These are phyloP conservation scores for Hemisphaericaspora subhashii DNA, from an alignment of 1,139 yeast genomes.

Conservation along the genomic window DNA sequence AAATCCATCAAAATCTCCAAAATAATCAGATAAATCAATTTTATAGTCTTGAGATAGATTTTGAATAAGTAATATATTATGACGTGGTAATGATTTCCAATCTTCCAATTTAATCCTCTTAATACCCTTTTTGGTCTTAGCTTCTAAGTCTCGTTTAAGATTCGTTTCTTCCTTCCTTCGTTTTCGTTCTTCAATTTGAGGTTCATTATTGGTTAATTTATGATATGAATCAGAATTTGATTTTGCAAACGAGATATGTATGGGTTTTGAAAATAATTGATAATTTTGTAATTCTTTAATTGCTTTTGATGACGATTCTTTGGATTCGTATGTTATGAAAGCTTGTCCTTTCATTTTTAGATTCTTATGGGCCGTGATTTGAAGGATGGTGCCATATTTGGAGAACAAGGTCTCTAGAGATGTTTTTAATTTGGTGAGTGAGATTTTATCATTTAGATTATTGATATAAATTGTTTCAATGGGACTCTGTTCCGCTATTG, in stretches of 20 bases:
- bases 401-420: conserved; percentile 43
- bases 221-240: conserved; percentile 46
- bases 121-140: conserved; percentile 15
- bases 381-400: conserved; percentile 50
- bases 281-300: conserved; percentile 41
- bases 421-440: conserved; percentile 48
- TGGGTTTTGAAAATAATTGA: conserved; percentile 53
- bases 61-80: conserved; percentile 69
- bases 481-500: conserved; percentile 6
- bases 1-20: conserved; percentile 57
- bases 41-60: conserved; percentile 48
- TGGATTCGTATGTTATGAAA: conserved; percentile 61
- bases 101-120: conserved; percentile 15
- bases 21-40: conserved; percentile 44
- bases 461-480: conserved; percentile 56
- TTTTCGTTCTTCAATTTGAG: conserved; percentile 18
- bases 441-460: conserved; percentile 71
- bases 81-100: conserved; percentile 57
- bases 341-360: conserved; percentile 81
- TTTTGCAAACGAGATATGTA: conserved; percentile 46
- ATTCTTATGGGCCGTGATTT: conserved; percentile 61
- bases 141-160: conserved; percentile 9
- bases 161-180: conserved; percentile 12
- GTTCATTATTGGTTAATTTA: conserved; percentile 15
- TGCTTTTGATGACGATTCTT: conserved; percentile 51